Percentiles rank a stretch among this genome's conserved stretches.
Conservation (phyloP, 2,329 filamentous ascomycete genomes). For the Sarocladiaceae sp. region DNA sequence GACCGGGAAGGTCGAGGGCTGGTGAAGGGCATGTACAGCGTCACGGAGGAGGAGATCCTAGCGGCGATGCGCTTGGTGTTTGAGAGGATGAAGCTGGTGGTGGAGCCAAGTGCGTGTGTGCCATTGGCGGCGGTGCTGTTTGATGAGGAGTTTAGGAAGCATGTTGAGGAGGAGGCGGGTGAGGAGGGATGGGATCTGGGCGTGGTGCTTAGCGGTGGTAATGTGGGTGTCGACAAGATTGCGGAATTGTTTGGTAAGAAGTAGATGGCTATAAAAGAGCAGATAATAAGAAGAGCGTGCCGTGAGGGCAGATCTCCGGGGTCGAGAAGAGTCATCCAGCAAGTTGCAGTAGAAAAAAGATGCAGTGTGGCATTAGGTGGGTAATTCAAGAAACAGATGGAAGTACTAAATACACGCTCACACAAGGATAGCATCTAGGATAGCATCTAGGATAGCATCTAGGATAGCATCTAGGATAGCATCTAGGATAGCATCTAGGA, state of each 20-base stretch:
- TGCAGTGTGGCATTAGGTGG: no score
- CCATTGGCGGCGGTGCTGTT: conserved; percentile 74
- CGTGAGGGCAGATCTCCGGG: no score
- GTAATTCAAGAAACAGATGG: no score
- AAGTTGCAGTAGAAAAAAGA: no score
- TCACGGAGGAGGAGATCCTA: conserved; percentile 76
- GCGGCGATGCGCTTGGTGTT: conserved; percentile 69
- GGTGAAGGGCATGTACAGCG: conserved; percentile 63
- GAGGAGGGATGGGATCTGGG: conserved; percentile 67
- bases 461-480: no score
- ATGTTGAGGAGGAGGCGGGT: conserved; percentile 66
- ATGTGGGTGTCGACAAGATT: conserved; percentile 49
- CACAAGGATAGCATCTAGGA: no score
- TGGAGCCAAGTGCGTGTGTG: conserved; percentile 86
- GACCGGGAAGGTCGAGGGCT: conserved; percentile 54
- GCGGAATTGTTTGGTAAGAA: conserved; percentile 38
- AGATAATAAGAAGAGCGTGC: no score
- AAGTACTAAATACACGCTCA: no score
- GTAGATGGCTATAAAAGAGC: no score
- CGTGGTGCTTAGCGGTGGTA: conserved; percentile 54
- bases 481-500: no score
- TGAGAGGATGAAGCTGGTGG: conserved; percentile 83
- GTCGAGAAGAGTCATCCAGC: no score
- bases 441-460: no score
- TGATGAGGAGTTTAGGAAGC: conserved; percentile 71